phyloP scores from a whole-genome alignment of 2,329 filamentous ascomycete genomes.

The Lojkania enalia region DNA sequence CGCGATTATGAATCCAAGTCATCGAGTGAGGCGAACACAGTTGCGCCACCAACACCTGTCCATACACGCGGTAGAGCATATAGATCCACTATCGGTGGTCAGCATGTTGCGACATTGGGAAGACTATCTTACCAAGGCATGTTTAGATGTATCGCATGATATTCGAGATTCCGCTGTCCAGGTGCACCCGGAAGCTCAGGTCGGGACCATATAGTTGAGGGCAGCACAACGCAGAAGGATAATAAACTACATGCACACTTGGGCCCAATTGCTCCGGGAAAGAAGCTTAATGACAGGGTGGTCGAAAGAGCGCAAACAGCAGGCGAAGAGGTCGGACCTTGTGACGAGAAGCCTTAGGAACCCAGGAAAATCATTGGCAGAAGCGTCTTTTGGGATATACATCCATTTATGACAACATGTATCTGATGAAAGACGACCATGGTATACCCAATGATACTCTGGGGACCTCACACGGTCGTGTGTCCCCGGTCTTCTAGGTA shows the following conservation, averaged over 20 bases:
- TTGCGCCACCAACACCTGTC: slow-evolving; percentile 26
- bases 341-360: no score
- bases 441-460: no score
- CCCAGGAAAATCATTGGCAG: no score
- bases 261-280: slow-evolving; percentile 24
- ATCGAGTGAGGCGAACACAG: slow-evolving; percentile 22
- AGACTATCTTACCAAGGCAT: slow-evolving; percentile 23
- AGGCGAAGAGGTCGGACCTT: no score
- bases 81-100: slow-evolving; percentile 13
- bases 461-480: no score
- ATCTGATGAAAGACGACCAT: no score
- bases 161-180: slow-evolving; percentile 18
- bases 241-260: slow-evolving; percentile 28
- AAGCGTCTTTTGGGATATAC: no score
- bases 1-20: slow-evolving; percentile 22
- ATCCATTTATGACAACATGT: no score
- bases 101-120: slow-evolving; percentile 18
- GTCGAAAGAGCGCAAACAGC: slow-evolving; percentile 20
- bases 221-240: slow-evolving; percentile 17
- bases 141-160: slow-evolving; percentile 19
- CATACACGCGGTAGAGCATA: slow-evolving; percentile 24
- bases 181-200: slow-evolving; percentile 25
- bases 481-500: no score
- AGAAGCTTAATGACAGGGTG: no score
- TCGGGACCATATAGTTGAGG: slow-evolving; percentile 1